Conservation (phyloP, 2,329 filamentous ascomycete species). For the Ceratocystis cubensis region DNA sequence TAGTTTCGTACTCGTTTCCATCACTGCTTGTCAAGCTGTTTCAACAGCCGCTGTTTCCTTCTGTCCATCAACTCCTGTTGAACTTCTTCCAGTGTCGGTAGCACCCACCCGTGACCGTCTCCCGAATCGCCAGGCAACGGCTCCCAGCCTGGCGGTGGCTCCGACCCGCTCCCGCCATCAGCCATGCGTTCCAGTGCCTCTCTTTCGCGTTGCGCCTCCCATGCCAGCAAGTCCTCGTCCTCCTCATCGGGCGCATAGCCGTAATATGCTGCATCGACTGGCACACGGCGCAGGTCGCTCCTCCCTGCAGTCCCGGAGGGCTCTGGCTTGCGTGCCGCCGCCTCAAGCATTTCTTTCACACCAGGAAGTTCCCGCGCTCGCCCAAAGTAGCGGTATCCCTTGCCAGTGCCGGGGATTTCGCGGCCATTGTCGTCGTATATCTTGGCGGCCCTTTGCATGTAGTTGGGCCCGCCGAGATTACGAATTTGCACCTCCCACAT, state of each 20-base stretch:
- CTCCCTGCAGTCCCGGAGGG: conserved; percentile 50
- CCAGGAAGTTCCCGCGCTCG: conserved; percentile 80
- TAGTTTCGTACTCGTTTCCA: not conserved
- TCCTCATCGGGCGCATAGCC: conserved; percentile 90
- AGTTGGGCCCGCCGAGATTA: conserved; percentile 92
- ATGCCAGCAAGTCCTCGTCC: conserved; percentile 64
- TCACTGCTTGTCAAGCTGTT: conserved; percentile 48
- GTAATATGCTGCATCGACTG: conserved; percentile 86
- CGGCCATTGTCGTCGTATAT: conserved; percentile 62
- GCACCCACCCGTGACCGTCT: conserved; percentile 67
- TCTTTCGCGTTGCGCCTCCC: conserved; percentile 72
- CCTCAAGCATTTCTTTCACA: conserved; percentile 92
- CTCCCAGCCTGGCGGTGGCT: conserved; percentile 55
- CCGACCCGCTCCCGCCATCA: conserved; percentile 26
- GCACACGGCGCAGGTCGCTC: conserved; percentile 49
- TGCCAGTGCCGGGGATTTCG: conserved; percentile 62
- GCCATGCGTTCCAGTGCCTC: conserved; percentile 62
- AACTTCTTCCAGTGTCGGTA: conserved; percentile 85
- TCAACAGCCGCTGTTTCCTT: conserved; percentile 67
- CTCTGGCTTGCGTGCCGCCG: conserved; percentile 47
- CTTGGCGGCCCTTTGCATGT: conserved; percentile 63
- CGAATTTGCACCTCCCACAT: conserved; percentile 98
- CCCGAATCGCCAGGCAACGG: conserved; percentile 75
- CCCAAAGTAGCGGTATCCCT: conserved; percentile 91
- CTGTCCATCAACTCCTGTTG: conserved; percentile 84